Conservation (phyloP, 192 early-diverging fungal species). For the Podila epicladia region DNA sequence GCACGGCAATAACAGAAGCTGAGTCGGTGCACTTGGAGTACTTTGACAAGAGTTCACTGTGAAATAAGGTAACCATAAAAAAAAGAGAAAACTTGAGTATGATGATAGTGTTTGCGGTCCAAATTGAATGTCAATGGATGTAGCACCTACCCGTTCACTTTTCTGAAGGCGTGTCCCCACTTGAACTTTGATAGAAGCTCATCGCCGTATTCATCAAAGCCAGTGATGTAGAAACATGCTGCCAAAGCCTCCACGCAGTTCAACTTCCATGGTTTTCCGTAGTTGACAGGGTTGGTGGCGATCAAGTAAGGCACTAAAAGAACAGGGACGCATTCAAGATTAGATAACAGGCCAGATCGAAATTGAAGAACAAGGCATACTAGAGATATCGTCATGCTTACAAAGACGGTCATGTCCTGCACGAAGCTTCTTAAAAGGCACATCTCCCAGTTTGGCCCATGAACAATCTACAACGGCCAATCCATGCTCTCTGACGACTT, state of each 20-base stretch:
- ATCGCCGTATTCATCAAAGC: conserved; percentile 73
- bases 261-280: conserved; percentile 94
- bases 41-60: conserved; percentile 73
- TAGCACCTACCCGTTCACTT: conserved; percentile 79
- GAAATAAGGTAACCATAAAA: neutral
- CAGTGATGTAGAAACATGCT: conserved; percentile 91
- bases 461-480: conserved; percentile 97
- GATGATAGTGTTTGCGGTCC: neutral
- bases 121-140: neutral
- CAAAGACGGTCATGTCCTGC: conserved; percentile 86
- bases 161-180: conserved; percentile 94
- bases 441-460: conserved; percentile 94
- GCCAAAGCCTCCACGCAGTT: conserved; percentile 99
- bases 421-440: conserved; percentile 91
- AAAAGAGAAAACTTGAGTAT: neutral
- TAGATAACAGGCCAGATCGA: neutral
- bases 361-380: neutral
- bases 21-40: conserved; percentile 84
- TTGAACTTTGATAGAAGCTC: conserved; percentile 87
- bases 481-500: conserved; percentile 80
- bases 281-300: conserved; percentile 97
- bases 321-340: neutral
- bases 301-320: conserved; percentile 89
- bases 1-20: conserved; percentile 74
- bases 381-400: conserved; percentile 48